Evolutionary conservation across 495 filamentous ascomycete genomes (phyloP).

Genomic region (Corynascus novoguineensis): DNA sequence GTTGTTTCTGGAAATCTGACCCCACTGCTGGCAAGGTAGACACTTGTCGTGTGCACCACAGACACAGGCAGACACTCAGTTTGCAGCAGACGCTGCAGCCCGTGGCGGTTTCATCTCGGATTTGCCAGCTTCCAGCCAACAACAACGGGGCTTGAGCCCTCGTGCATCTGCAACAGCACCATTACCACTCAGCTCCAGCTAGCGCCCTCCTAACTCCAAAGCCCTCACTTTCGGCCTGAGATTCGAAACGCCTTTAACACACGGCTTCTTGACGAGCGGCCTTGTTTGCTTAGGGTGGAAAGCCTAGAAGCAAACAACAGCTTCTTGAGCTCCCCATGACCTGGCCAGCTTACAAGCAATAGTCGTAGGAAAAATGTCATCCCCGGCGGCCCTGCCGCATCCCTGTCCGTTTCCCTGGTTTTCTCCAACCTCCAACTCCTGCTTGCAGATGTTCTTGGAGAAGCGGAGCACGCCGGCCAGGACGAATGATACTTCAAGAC

Average conservation of each 20-base stretch:
- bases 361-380: background rate
- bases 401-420: background rate
- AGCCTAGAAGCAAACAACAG: too few relatives aligned
- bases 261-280: too few relatives aligned
- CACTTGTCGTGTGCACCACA: too few relatives aligned
- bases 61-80: slow-evolving; percentile 23
- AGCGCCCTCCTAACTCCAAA: background rate
- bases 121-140: slow-evolving; percentile 7
- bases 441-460: background rate
- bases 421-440: slow-evolving; percentile 1
- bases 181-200: background rate
- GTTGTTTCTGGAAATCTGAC: background rate
- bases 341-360: background rate
- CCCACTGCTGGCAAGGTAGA: too few relatives aligned
- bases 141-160: slow-evolving; percentile 4
- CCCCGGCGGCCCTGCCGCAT: background rate
- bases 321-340: background rate
- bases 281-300: too few relatives aligned
- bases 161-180: slow-evolving; percentile 5
- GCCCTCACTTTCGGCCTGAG: background rate
- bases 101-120: slow-evolving; percentile 7
- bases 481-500: background rate
- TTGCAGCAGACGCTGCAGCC: background rate
- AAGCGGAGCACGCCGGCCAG: background rate
- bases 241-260: too few relatives aligned